Evolutionary conservation across 2,329 filamentous ascomycete genomes (phyloP).

Genomic region (Cladosporium sp.): DNA sequence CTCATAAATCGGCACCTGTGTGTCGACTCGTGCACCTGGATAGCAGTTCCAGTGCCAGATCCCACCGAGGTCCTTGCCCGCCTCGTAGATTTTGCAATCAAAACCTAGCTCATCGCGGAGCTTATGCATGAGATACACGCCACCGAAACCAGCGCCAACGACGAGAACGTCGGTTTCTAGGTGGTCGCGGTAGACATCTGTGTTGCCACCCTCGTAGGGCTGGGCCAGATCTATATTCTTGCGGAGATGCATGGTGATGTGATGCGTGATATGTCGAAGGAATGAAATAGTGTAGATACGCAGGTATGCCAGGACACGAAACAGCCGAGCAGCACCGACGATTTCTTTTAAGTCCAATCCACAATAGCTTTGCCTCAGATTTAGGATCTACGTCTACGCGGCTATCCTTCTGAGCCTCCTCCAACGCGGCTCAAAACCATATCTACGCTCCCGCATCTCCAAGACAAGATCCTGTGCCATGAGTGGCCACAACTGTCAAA

Average conservation of each 20-base stretch:
- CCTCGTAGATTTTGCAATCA: slow-evolving; percentile 38
- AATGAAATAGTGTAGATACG: background rate
- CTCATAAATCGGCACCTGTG: slow-evolving; percentile 49
- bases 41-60: slow-evolving; percentile 43
- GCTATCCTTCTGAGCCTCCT: background rate
- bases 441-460: slow-evolving; percentile 1
- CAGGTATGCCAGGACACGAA: background rate
- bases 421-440: background rate
- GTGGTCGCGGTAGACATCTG: slow-evolving; percentile 10
- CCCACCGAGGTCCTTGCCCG: slow-evolving; percentile 39
- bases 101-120: slow-evolving; percentile 34
- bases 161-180: slow-evolving; percentile 29
- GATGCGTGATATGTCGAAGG: too few relatives aligned
- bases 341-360: background rate
- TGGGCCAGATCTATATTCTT: slow-evolving; percentile 7
- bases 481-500: background rate
- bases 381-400: slow-evolving; percentile 1
- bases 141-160: slow-evolving; percentile 34
- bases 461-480: background rate
- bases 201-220: slow-evolving; percentile 4
- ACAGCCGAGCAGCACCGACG: background rate
- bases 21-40: slow-evolving; percentile 51
- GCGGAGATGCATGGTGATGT: slow-evolving; percentile 13
- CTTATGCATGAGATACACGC: slow-evolving; percentile 30
- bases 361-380: background rate